Base-by-base conservation (phyloP, 805 yeast species). In the Kockiozyma suomiensis region DNA sequence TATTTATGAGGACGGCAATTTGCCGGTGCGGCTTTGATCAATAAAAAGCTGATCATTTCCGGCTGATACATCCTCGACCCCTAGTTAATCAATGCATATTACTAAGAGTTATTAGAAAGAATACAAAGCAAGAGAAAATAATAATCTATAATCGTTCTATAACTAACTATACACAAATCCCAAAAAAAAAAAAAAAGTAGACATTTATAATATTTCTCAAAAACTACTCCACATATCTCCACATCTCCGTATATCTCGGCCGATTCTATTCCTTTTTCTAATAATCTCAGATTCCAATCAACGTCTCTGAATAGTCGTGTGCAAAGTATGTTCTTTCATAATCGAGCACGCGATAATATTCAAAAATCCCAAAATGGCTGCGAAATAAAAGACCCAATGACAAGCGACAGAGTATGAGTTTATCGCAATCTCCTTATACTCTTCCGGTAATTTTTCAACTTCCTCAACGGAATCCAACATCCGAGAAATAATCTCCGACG, bases 291-390 rank as follows among this genome's bases (percentile, higher is more conserved):
- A n/a, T n/a, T n/a, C n/a, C n/a, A n/a, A n/a, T n/a, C 25, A 43
- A 23, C 64, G 30, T 26, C 65, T 30, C 25, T 54, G 41, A 21
- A 82, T 72, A 15, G 78, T 78, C 1, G 81, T 72, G 68, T 82
- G 85, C 53, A 84, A 73, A 48, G 74, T 76, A 66, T 85, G 85
- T 70, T 85, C 89, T 58, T 78, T 75, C 79, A 83, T 81, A 60
- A 78, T 75, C 21, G 79, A 72, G 0, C 82, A 74, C 7, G 77
- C 62, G 1, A 77, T 35, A 53, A 76, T 76, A 0, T 85, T 81
- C 12, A 81, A 19, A 2, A 74, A 61, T 7, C 79, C 75, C 7
- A 81, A 72, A 0, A 71, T 74, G 0, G 80, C 62, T 46, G 82
- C 77, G 66, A 82, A 79, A 1, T 66, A 64, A 56, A 84, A 78